Percentiles rank a stretch among this genome's conserved stretches.
phyloP scores from a whole-genome alignment of 345 rosid species.

The Gossypium sturtianum region DNA sequence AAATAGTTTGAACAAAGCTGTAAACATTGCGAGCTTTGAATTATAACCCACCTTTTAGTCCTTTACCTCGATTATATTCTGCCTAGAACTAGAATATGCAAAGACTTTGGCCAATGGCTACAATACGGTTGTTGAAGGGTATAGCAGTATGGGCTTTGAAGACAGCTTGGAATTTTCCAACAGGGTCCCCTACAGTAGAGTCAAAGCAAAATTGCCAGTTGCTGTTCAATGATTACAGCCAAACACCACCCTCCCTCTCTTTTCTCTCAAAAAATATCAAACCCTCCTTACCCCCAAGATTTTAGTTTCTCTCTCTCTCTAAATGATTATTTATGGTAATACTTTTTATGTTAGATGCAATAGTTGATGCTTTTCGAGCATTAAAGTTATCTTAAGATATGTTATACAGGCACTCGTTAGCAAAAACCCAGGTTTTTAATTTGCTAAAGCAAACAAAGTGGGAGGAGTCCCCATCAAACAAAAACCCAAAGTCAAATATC shows the following conservation, averaged over 20 bases:
- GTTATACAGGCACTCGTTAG: neutral
- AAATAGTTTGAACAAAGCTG: neutral
- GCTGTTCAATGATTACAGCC: neutral
- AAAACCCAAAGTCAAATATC: conserved; percentile 17
- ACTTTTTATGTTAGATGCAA: no score
- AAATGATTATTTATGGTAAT: neutral
- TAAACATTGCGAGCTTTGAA: neutral
- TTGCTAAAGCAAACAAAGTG: conserved; percentile 9
- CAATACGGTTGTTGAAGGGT: neutral
- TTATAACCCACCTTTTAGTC: neutral
- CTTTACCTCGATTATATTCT: no score
- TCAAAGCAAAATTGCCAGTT: conserved; percentile 9
- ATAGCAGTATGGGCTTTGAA: conserved; percentile 3
- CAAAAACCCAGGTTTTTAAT: neutral
- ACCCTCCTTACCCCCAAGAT: neutral
- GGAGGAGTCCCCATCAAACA: conserved; percentile 17
- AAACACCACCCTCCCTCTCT: neutral
- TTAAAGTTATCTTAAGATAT: no score
- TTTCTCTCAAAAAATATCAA: neutral
- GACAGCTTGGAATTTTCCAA: conserved; percentile 11
- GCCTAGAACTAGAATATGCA: neutral
- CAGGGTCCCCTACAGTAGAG: conserved; percentile 10
- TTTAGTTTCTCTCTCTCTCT: neutral
- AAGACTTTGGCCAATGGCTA: neutral
- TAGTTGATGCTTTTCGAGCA: no score